Evolutionary conservation across 2,329 filamentous ascomycete genomes (phyloP), one percentile per base, ranked within the genome.

Genomic region (Lachnellula occidentalis): DNA sequence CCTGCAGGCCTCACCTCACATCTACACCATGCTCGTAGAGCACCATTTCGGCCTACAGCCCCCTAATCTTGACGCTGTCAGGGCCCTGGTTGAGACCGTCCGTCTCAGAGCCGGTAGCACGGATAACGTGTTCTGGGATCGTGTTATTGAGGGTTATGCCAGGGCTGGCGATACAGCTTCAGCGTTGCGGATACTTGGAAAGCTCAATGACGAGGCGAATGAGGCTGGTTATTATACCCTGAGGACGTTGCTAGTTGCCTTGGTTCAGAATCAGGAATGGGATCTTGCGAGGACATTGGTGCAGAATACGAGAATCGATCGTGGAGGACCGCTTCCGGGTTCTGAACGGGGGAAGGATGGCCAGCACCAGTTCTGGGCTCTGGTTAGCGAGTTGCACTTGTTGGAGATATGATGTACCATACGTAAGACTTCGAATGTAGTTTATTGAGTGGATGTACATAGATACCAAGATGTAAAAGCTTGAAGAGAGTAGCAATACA

Each of bases 1-100:
- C 19, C 64, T 86, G 43, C 67, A 76, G 47, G 76, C 82, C 2
- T 80, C 80, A 4, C 70, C 81, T 1, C 79, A 90, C 62, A 87
- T 90, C 64, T 88, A 88, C 73, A 92, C 88, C 22, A 87, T 86
- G 64, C 78, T 94, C 19, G 74, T 88, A 45, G 80, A 85, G 45
- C 77, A 87, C 66, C 86, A 85, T 66, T 86, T 92, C 66, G 64
- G 74, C 8, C 77, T 76, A 49, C 58, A 71, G 1, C 81, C 82
- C 2, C 82, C 85, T 0, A 77, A 87, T 61, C 71, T 88, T 31
- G 69, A 72, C 2, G 79, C 80, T 14, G 77, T 89, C n/a, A 77
- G 82, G 37, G 67, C 69, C 0, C 73, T 92, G 3, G 81, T 90
- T 61, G 69, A 74, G n/a, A 67, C 70, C 4, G 74, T 79, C 45